Evolutionary conservation across 2,329 filamentous ascomycete genomes (phyloP), one percentile per base, ranked within the genome.

Genomic region (Malbranchea zuffiana): DNA sequence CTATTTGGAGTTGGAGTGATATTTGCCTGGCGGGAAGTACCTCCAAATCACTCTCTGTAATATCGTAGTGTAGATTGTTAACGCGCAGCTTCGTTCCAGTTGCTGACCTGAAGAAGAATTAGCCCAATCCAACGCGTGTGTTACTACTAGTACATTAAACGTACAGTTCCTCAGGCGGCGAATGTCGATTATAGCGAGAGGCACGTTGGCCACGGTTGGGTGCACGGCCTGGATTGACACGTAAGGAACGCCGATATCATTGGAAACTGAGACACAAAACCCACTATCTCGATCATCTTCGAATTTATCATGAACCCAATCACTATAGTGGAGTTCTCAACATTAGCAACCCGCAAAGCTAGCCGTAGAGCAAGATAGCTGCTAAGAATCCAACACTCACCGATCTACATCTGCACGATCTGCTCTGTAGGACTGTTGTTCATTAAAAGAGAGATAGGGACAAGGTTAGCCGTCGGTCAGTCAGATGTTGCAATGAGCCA

Each of bases 231-330:
- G 26, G 35, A 26, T 40, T 35, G 20, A 35, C 19, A 40, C 37
- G 37, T 40, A 40, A 39, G 36, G 36, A 33, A 33, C 29, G 29
- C 24, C 17, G 36, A 29, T 23, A 21, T 28, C 23, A 39, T 16
- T 33, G 36, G 21, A 39, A 19, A 41, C 44, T 31, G 33, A 45
- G 34, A 37, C 24, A 46, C 49, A 44, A 25, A 47, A 58, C 61
- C 43, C 46, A 66, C 64, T 52, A 41, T 66, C 64, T 62, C 78
- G 71, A 57, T 79, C 73, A 53, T 84, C 82, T 59, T 90, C 82
- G 57, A 77, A 93, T 56, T 78, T 82, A 65, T 93, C 84, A 59
- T 95, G 87, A 50, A 94, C 84, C 87, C 87, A 95, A 68, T 93
- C 86, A 55, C 84, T 84, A 45, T 27, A 32, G 21, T 5, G 42